Conservation (phyloP, 306 rosid genomes). For the Amphicarpaea edgeworthii region DNA sequence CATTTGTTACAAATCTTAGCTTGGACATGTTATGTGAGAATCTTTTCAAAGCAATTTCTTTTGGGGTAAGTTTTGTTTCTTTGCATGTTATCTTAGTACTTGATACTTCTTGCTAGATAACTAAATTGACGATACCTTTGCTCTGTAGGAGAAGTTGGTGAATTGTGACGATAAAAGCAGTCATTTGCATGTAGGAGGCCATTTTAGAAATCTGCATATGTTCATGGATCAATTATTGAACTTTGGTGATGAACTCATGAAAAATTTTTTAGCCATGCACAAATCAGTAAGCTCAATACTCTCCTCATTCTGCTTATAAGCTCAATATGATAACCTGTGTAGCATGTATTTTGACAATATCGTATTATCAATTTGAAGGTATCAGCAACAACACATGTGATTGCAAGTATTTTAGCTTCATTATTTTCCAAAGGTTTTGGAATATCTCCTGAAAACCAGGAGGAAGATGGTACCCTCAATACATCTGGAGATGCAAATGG, state of each 20-base stretch:
- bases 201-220: constrained; percentile 58
- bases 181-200: constrained; percentile 47
- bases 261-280: constrained; percentile 74
- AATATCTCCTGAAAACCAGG: constrained; percentile 63
- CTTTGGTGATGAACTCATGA: constrained; percentile 68
- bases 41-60: constrained; percentile 56
- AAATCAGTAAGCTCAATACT: constrained; percentile 63
- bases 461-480: constrained; percentile 55
- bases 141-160: constrained; percentile 66
- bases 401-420: constrained; percentile 71
- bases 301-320: neutral
- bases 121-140: constrained; percentile 36
- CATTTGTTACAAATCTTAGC: constrained; percentile 56
- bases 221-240: constrained; percentile 56
- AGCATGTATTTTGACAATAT: neutral
- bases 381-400: constrained; percentile 65
- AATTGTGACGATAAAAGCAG: constrained; percentile 46
- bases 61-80: constrained; percentile 65
- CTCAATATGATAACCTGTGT: neutral
- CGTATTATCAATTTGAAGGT: constrained; percentile 61
- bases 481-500: constrained; percentile 70
- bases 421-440: constrained; percentile 79
- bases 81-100: neutral
- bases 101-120: constrained; percentile 3
- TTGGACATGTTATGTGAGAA: constrained; percentile 62